Conservation (phyloP, 2,329 filamentous ascomycete genomes). For the Colletotrichum costaricense region DNA sequence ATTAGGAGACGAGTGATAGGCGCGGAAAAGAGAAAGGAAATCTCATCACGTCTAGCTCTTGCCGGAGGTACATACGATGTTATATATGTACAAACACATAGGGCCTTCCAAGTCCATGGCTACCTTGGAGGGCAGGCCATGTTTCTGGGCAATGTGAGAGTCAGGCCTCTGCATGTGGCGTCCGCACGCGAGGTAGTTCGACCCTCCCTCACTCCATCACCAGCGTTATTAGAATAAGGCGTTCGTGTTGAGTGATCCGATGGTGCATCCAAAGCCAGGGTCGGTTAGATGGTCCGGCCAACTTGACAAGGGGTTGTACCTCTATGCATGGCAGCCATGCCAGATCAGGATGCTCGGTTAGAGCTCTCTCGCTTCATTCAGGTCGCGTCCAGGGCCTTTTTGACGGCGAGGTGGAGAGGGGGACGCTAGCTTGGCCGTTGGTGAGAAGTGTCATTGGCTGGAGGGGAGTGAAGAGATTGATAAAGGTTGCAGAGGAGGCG, state of each 20-base stretch:
- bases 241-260: slow-evolving; percentile 19
- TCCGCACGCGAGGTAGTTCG: background rate
- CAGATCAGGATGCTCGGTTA: slow-evolving; percentile 23
- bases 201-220: background rate
- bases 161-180: slow-evolving; percentile 19
- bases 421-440: background rate
- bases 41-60: background rate
- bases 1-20: background rate
- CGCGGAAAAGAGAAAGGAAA: background rate
- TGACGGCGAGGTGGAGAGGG: slow-evolving; percentile 11
- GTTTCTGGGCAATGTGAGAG: background rate
- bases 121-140: background rate
- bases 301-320: background rate
- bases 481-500: slow-evolving; percentile 11
- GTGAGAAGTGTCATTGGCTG: background rate
- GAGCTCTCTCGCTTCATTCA: background rate
- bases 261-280: slow-evolving; percentile 3
- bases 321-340: background rate
- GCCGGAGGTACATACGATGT: background rate
- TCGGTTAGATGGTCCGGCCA: slow-evolving; percentile 15
- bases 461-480: slow-evolving; percentile 11
- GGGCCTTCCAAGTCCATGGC: background rate
- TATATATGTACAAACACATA: background rate
- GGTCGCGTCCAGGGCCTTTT: slow-evolving; percentile 15
- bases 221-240: slow-evolving; percentile 7